These are phyloP conservation scores for Termitomyces sp. DNA, from an alignment of 768 basidiomycete species.

Conservation along the genomic window DNA sequence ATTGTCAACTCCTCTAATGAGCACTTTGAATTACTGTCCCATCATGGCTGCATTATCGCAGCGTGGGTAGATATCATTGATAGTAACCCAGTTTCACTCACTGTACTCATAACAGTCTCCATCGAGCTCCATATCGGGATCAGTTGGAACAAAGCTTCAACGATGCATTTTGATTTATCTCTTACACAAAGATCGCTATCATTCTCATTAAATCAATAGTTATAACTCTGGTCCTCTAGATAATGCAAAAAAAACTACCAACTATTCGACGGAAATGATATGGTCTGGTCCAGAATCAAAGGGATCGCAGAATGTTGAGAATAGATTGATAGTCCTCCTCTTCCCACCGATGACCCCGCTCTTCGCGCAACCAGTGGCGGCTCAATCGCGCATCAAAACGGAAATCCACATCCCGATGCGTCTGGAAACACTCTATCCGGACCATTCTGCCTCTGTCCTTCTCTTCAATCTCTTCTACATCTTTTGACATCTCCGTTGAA, in stretches of 20 bases:
- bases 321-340: slow-evolving; percentile 29
- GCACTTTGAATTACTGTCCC: no score
- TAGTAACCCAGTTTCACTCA: no score
- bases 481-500: not conserved
- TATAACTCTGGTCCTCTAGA: no score
- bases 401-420: slow-evolving; percentile 9
- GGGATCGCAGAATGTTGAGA: slow-evolving; percentile 26
- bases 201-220: not conserved
- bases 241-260: not conserved
- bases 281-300: slow-evolving; percentile 14
- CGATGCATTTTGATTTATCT: no score
- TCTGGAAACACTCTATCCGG: slow-evolving; percentile 13
- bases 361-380: slow-evolving; percentile 32
- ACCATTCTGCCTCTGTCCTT: slow-evolving; percentile 11
- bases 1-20: no score
- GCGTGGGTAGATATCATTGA: no score
- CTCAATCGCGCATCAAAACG: slow-evolving; percentile 29
- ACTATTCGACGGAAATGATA: not conserved
- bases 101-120: no score
- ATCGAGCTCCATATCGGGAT: no score
- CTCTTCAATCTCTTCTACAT: slow-evolving; percentile 12
- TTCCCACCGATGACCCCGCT: slow-evolving; percentile 28
- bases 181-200: no score
- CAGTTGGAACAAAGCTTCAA: no score
- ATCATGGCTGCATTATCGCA: no score